Base-by-base conservation (phyloP, 108 stramenopile species). In the Cylindrotheca fusiformis region DNA sequence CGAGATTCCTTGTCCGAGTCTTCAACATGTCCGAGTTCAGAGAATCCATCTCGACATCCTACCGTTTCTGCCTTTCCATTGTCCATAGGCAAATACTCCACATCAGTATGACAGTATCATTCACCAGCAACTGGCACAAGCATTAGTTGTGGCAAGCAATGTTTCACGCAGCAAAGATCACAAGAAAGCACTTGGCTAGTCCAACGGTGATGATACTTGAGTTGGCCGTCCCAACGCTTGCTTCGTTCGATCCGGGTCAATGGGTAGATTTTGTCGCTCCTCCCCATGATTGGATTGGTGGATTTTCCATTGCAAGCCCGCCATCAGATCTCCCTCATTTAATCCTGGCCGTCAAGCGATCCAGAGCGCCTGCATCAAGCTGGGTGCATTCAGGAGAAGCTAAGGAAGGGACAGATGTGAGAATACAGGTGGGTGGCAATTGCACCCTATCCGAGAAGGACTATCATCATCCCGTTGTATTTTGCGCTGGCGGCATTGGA, bases 401-500 rank as follows among this genome's bases (percentile, higher is more conserved):
- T 10, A 17, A 65, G n/a, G 59, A 67, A 22, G 58, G 45, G 8
- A 4, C 23, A 19, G 29, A 65, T 6, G 65, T 73, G 0, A 25
- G 58, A 45, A 27, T 73, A 6, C 32, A 58, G 28, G 72, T 73
- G 8, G 72, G 72, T 12, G 72, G 72, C 6, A 53, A 17, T 2
- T 58, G 49, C 49, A 55, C 56, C 2, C 29, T 69, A 36, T 20
- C 30, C 4, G 32, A 21, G 5, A 12, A 32, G 2, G 33, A 58
- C 3, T 32, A 32, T 19, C 10, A 41, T 10, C 23, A 56, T 29
- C 6, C 6, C 12, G 36, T 41, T 6, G 36, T 41, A 14, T 73
- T 67, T 55, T 73, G 65, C 36, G 72, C 72, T 3, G 72, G 72
- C 31, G 72, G 72, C 10, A 67, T 73, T 65, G 72, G 72, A 5